Conservation (phyloP, 257 asterid species). For the Solanum arcanum region DNA sequence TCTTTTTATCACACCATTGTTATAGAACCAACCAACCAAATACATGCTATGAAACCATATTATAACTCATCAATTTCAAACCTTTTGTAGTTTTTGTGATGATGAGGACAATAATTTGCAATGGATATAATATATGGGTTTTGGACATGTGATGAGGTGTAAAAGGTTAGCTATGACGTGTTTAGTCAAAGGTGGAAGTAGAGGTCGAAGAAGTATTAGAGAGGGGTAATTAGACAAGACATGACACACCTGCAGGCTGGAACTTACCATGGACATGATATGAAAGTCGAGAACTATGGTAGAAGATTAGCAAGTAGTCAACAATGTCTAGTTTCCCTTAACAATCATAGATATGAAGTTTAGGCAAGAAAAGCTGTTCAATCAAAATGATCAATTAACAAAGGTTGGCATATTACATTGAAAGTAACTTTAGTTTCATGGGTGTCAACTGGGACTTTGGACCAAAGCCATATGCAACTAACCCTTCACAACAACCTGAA, state of each 20-base stretch:
- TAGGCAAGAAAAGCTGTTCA: background rate
- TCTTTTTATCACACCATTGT: background rate
- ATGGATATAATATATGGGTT: background rate
- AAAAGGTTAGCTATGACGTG: background rate
- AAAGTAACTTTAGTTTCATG: background rate
- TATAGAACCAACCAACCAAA: background rate
- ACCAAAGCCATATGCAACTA: background rate
- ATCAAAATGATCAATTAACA: background rate
- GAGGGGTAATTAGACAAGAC: background rate
- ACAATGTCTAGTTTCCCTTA: background rate
- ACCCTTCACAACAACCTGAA: background rate
- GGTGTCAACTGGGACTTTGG: background rate
- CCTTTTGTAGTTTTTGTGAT: background rate
- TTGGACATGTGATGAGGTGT: background rate
- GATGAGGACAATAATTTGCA: background rate
- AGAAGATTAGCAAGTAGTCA: background rate
- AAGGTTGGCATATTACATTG: background rate
- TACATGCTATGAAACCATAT: background rate
- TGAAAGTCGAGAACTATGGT: background rate
- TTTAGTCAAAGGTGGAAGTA: accelerated
- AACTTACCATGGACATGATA: background rate
- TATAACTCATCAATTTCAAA: background rate
- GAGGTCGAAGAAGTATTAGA: accelerated
- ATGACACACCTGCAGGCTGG: background rate
- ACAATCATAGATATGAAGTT: background rate